Evolutionary conservation across 2,329 filamentous ascomycete genomes (phyloP).

Genomic region (Fusarium lyarnte): DNA sequence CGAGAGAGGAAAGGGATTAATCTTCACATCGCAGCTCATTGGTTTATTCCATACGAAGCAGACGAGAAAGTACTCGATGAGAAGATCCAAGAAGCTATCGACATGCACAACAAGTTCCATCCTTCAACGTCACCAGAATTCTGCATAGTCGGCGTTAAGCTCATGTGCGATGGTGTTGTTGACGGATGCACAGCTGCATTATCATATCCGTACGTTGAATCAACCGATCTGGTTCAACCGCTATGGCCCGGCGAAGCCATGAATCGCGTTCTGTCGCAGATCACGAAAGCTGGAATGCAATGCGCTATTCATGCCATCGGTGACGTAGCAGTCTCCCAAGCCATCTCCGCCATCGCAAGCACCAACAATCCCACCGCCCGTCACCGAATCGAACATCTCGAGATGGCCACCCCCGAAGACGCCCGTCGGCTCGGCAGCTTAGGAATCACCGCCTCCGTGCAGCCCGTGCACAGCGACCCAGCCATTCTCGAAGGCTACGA

Average conservation of each 20-base stretch:
- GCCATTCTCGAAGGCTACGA: conserved; percentile 71
- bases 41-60: conserved; percentile 53
- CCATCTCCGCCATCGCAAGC: conserved; percentile 63
- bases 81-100: conserved; percentile 56
- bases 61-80: conserved; percentile 50
- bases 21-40: conserved; percentile 57
- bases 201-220: conserved; percentile 65
- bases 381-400: conserved; percentile 73
- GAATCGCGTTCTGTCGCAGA: conserved; percentile 62
- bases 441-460: conserved; percentile 69
- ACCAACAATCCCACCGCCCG: conserved; percentile 57
- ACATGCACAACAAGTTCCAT: conserved; percentile 47
- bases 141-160: conserved; percentile 67
- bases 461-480: conserved; percentile 68
- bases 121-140: conserved; percentile 40
- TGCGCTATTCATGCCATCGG: conserved; percentile 74
- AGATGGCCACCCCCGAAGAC: conserved; percentile 65
- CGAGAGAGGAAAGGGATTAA: conserved; percentile 47
- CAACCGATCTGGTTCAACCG: conserved; percentile 54
- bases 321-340: conserved; percentile 65
- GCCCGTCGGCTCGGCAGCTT: conserved; percentile 64
- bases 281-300: conserved; percentile 64
- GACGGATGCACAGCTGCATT: conserved; percentile 72
- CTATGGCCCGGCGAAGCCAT: conserved; percentile 65
- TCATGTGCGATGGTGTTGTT: conserved; percentile 72